Evolutionary conservation across 768 basidiomycete species (phyloP).

Genomic region (Lactifluus piperatus): DNA sequence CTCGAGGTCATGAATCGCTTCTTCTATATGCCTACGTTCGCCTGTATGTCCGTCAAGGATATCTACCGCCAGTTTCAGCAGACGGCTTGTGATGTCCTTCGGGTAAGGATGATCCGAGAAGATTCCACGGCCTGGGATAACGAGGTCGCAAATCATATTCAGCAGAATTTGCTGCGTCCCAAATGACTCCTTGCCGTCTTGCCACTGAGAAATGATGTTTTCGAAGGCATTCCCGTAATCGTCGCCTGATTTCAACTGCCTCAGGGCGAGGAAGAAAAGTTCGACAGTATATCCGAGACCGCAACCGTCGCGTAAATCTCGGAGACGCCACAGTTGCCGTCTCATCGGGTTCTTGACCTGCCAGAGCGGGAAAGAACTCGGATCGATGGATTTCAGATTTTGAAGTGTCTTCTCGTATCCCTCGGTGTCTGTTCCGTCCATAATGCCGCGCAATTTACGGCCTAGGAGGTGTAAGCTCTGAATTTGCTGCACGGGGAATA

Average conservation of each 20-base stretch:
- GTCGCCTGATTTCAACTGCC: background rate
- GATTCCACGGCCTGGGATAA: background rate
- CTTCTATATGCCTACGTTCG: background rate
- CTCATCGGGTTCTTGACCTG: background rate
- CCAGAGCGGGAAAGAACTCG: background rate
- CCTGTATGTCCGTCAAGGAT: background rate
- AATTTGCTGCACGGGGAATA: background rate
- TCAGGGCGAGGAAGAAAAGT: constrained; percentile 3
- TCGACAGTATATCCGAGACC: background rate
- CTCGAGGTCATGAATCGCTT: background rate
- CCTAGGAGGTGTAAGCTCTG: background rate
- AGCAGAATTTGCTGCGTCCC: background rate
- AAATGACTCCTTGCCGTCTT: background rate
- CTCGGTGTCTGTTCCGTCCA: background rate
- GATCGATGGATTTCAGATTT: background rate
- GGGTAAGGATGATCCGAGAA: background rate
- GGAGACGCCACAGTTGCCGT: constrained; percentile 5
- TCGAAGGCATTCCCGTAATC: background rate
- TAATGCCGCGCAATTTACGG: background rate
- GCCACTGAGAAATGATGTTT: background rate
- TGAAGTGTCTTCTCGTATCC: background rate
- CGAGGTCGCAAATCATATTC: constrained; percentile 2
- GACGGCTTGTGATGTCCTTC: background rate
- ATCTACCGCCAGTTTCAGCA: background rate
- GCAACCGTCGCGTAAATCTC: background rate